These are phyloP conservation scores for Exophiala phaeomuriformis DNA, from an alignment of 2,329 filamentous ascomycete genomes.

Conservation along the genomic window DNA sequence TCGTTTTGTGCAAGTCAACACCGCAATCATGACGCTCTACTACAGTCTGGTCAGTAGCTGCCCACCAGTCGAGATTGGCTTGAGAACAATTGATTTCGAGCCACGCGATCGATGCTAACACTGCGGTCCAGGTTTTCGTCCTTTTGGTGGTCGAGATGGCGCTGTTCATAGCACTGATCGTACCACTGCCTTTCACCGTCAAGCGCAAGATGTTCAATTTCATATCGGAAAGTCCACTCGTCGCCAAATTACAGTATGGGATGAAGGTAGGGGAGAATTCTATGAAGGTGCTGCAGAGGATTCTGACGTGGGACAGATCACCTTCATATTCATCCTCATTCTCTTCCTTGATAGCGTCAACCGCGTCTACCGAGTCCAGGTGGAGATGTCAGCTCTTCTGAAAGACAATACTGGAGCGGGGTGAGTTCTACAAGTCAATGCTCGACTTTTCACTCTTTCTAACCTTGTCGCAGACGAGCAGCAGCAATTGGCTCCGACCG, in stretches of 20 bases:
- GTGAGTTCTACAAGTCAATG: conserved; percentile 36
- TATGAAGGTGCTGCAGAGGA: neutral
- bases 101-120: conserved; percentile 6
- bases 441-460: neutral
- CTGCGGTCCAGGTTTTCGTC: conserved; percentile 39
- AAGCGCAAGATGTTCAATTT: conserved; percentile 89
- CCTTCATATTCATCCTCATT: conserved; percentile 97
- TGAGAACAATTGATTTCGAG: conserved; percentile 2
- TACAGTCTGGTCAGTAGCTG: conserved; percentile 41
- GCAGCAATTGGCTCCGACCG: conserved; percentile 83
- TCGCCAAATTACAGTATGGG: conserved; percentile 94
- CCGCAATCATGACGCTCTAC: conserved; percentile 59
- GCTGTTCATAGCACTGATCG: conserved; percentile 45
- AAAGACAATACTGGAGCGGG: conserved; percentile 51
- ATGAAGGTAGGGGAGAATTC: conserved; percentile 59
- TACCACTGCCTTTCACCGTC: conserved; percentile 81
- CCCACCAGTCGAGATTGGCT: neutral
- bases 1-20: neutral
- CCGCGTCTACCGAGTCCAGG: conserved; percentile 91
- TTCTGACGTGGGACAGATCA: conserved; percentile 54
- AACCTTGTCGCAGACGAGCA: conserved; percentile 39
- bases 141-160: conserved; percentile 46
- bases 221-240: conserved; percentile 76
- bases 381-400: conserved; percentile 68
- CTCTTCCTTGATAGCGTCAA: conserved; percentile 96